phyloP scores from a whole-genome alignment of 2,329 filamentous ascomycete genomes.

The Fusarium sp. region DNA sequence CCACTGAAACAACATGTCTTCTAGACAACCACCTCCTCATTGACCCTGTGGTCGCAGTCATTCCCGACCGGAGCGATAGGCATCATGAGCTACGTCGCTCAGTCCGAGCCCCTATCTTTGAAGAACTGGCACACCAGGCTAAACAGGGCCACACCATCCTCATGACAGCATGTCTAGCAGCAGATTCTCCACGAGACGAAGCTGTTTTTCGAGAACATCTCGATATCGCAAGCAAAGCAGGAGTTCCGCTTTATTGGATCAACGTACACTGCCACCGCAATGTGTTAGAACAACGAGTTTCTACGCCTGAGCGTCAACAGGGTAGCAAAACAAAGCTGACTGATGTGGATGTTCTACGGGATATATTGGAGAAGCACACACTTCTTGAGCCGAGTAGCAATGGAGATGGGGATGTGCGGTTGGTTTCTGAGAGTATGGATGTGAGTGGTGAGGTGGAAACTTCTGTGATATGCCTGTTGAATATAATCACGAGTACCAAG shows the following conservation, averaged over 20 bases:
- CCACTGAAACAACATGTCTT: slow-evolving; percentile 14
- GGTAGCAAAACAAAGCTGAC: neutral
- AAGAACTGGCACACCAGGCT: slow-evolving; percentile 13
- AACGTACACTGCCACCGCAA: neutral
- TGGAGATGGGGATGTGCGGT: rapidly evolving
- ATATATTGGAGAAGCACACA: neutral
- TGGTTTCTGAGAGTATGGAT: neutral
- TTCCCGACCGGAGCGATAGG: slow-evolving; percentile 23
- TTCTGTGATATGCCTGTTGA: neutral
- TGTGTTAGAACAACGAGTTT: neutral
- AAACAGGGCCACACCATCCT: slow-evolving; percentile 17
- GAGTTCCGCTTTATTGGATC: slow-evolving; percentile 22
- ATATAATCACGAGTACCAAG: neutral
- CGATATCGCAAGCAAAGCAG: slow-evolving; percentile 2
- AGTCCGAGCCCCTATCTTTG: slow-evolving; percentile 31
- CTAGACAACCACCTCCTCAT: slow-evolving; percentile 40
- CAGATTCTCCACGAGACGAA: slow-evolving; percentile 4
- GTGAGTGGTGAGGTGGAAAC: neutral
- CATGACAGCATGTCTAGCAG: slow-evolving; percentile 36
- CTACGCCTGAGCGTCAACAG: neutral
- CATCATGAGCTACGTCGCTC: slow-evolving; percentile 34
- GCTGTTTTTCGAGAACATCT: slow-evolving; percentile 30
- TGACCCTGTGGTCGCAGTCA: slow-evolving; percentile 26
- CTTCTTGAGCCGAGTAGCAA: neutral
- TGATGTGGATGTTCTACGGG: neutral